These are phyloP conservation scores for Nicotiana undulata DNA, from an alignment of 257 asterid species.

Conservation along the genomic window DNA sequence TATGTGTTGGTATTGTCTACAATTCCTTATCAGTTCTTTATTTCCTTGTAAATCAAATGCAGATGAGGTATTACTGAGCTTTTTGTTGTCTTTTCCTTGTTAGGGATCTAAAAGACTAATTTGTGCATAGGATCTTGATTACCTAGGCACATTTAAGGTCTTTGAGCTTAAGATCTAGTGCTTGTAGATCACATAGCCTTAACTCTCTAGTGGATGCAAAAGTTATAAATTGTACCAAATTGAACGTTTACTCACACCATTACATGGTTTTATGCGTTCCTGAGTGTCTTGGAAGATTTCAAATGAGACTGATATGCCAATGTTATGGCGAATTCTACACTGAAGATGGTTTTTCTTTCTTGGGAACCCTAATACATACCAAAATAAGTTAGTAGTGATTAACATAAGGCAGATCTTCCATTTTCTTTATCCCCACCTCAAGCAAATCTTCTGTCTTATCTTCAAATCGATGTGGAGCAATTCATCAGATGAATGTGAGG, in stretches of 20 bases:
- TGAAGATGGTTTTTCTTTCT: not conserved
- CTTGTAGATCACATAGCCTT: not conserved
- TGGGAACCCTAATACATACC: not conserved
- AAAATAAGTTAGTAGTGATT: not conserved
- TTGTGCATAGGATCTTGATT: not conserved
- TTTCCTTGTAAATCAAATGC: not conserved
- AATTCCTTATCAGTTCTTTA: not conserved
- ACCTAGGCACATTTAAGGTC: not conserved
- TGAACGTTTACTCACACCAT: not conserved
- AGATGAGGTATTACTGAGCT: not conserved
- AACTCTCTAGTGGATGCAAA: not conserved
- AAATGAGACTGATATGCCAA: not conserved
- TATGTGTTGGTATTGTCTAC: not conserved
- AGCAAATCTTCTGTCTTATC: not conserved
- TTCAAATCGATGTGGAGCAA: not conserved
- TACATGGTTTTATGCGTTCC: not conserved
- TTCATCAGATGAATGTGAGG: not conserved
- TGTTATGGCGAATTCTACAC: not conserved
- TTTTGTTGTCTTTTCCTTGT: not conserved
- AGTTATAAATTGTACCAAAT: not conserved
- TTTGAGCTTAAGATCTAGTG: not conserved
- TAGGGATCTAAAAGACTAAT: not conserved
- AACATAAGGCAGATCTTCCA: not conserved
- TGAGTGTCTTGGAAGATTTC: not conserved
- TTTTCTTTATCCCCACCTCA: not conserved